Evolutionary conservation across 257 asterid genomes (phyloP).

Genomic region (Datura wrightii): DNA sequence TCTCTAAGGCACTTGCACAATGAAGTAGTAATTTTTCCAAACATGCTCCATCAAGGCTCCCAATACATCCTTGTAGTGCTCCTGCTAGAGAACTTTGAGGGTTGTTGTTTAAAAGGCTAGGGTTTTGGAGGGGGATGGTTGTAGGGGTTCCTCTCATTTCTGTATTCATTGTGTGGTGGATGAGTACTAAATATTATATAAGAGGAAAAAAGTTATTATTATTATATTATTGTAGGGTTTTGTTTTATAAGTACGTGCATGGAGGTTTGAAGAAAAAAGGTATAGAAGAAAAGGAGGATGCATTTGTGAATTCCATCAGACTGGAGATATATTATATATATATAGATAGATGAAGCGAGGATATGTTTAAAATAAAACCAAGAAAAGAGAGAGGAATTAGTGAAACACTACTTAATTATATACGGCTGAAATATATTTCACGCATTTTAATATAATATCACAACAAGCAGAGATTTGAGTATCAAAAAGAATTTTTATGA

Average conservation of each 20-base stretch:
- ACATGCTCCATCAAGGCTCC: constrained; percentile 75
- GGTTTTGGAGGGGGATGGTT: constrained; percentile 48
- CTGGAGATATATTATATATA: not conserved
- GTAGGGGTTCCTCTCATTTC: constrained; percentile 50
- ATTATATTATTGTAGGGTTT: not conserved
- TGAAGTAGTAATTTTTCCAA: constrained; percentile 78
- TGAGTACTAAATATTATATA: too few relatives aligned
- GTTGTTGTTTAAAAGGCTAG: constrained; percentile 42
- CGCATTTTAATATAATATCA: not conserved
- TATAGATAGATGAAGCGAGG: not conserved
- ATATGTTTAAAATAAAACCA: not conserved
- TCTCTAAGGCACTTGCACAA: constrained; percentile 70
- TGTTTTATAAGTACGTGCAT: not conserved
- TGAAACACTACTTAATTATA: not conserved
- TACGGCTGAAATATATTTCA: not conserved
- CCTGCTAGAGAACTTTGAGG: constrained; percentile 53
- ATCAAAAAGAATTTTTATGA: not conserved
- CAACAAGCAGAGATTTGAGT: not conserved
- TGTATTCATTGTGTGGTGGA: constrained; percentile 48
- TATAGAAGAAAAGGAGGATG: not conserved
- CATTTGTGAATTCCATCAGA: constrained; percentile 1
- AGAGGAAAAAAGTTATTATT: too few relatives aligned
- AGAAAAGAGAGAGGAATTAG: not conserved
- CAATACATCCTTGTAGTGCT: constrained; percentile 58
- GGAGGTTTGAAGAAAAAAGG: not conserved